phyloP scores from a whole-genome alignment of 805 yeast genomes.

The Starmerella stigmatis region DNA sequence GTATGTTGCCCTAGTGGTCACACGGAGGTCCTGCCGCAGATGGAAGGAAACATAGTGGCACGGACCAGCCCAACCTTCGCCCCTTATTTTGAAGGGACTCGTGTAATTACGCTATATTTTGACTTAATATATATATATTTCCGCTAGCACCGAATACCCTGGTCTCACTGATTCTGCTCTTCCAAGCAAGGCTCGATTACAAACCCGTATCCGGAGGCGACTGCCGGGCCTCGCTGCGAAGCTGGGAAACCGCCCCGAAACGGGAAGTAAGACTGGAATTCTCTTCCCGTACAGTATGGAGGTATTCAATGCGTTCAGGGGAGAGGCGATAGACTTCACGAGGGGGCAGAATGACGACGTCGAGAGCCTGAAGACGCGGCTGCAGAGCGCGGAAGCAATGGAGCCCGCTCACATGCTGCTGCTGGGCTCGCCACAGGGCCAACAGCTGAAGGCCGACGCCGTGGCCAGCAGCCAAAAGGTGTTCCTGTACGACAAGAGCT shows the following conservation, averaged over 20 bases:
- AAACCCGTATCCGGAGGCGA: too few species aligned
- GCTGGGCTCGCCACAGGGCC: constrained; percentile 25
- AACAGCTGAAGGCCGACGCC: constrained; percentile 25
- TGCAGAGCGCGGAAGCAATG: constrained; percentile 17
- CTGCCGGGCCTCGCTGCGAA: too few species aligned
- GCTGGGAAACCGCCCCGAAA: too few species aligned
- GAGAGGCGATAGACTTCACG: constrained; percentile 18
- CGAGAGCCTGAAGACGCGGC: constrained; percentile 21
- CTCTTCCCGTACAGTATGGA: constrained; percentile 19
- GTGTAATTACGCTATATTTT: too few species aligned
- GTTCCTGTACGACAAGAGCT: constrained; percentile 24
- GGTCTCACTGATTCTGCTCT: too few species aligned
- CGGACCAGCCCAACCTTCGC: too few species aligned
- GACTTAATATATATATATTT: too few species aligned
- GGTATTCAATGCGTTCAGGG: constrained; percentile 26
- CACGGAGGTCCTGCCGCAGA: too few species aligned
- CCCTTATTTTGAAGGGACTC: too few species aligned
- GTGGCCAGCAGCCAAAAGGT: constrained; percentile 24
- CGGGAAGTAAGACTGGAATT: not conserved
- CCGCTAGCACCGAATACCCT: too few species aligned
- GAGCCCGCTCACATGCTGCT: constrained; percentile 25
- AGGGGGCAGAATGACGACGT: constrained; percentile 23
- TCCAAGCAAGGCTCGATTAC: too few species aligned
- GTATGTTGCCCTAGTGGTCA: not conserved
- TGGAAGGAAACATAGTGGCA: too few species aligned